Evolutionary conservation across 805 yeast genomes (phyloP).

Genomic region (Yamadazyma ubonensis): DNA sequence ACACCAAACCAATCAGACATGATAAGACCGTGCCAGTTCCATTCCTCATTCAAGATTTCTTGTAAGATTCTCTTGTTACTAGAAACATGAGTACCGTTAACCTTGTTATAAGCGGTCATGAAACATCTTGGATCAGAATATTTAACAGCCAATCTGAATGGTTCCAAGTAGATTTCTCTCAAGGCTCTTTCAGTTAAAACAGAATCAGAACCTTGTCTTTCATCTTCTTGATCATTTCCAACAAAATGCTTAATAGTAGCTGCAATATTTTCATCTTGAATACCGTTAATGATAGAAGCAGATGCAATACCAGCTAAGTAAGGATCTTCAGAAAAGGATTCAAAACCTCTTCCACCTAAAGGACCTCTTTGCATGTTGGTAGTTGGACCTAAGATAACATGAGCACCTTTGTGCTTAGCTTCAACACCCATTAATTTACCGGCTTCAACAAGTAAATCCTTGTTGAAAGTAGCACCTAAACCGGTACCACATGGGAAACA

Average conservation of each 20-base stretch:
- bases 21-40: constrained; percentile 55
- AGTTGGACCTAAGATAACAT: constrained; percentile 37
- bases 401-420: constrained; percentile 53
- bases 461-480: constrained; percentile 56
- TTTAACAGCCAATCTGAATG: constrained; percentile 59
- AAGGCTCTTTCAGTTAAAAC: constrained; percentile 57
- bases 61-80: constrained; percentile 42
- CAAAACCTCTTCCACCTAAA: constrained; percentile 63
- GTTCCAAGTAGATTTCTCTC: constrained; percentile 62
- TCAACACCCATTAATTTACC: constrained; percentile 55
- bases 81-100: constrained; percentile 61
- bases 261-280: constrained; percentile 50
- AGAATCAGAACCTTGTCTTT: constrained; percentile 48
- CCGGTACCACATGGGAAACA: constrained; percentile 65
- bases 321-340: constrained; percentile 64
- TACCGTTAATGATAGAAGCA: constrained; percentile 50
- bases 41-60: constrained; percentile 52
- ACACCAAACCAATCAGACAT: constrained; percentile 69
- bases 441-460: constrained; percentile 45
- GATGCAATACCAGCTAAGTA: constrained; percentile 45
- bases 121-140: constrained; percentile 52
- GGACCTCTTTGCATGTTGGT: constrained; percentile 59
- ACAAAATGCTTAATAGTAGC: constrained; percentile 65
- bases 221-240: constrained; percentile 61
- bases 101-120: constrained; percentile 64